Evolutionary conservation across 371 early-diverging fungal species (phyloP), one percentile per base, ranked within the genome.

Genomic region (Mucor circinelloides): DNA sequence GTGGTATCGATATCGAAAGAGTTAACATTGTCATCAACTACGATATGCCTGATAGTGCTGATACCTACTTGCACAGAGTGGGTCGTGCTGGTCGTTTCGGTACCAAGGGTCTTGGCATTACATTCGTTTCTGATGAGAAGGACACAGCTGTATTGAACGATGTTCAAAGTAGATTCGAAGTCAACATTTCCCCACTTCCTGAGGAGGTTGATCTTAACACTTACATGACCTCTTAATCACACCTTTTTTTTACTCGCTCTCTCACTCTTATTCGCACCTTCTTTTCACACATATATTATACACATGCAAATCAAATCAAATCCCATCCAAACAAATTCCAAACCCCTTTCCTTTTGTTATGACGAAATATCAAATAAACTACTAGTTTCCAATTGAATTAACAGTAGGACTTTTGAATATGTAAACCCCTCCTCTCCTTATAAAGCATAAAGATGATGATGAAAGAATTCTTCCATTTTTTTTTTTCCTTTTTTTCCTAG

Each of bases 31-130:
- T 99, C 64, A 91, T 99, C 90, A 99, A 99, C 88, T 99, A 99
- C 62, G 99, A 99, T 77, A 96, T 99, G 87, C 97, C 99, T 17
- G 96, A 94, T 64, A 71, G 85, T 36, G 94, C 97, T 17, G 98
- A 99, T 75, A 85, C 95, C 30, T 99, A 99, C 78, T 87, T 99
- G 44, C 99, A 99, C 75, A 86, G 99, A 81, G 94, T 99, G 42
- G 99, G 99, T 60, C 95, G 99, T 90, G 99, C 99, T 58, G 99
- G 99, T 68, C 94, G 99, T 88, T 99, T 99, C 81, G 99, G 99
- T 81, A 99, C 99, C 75, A 95, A 97, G 88, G 99, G 99, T 81
- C 84, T 97, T 34, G 99, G 96, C 57, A 91, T 99, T 63, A 97
- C 97, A 7, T 98, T 99, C 84, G 94, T 99, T n/a, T 86, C 96